phyloP scores from a whole-genome alignment of 768 basidiomycete species.

The Amylocystis lapponica region DNA sequence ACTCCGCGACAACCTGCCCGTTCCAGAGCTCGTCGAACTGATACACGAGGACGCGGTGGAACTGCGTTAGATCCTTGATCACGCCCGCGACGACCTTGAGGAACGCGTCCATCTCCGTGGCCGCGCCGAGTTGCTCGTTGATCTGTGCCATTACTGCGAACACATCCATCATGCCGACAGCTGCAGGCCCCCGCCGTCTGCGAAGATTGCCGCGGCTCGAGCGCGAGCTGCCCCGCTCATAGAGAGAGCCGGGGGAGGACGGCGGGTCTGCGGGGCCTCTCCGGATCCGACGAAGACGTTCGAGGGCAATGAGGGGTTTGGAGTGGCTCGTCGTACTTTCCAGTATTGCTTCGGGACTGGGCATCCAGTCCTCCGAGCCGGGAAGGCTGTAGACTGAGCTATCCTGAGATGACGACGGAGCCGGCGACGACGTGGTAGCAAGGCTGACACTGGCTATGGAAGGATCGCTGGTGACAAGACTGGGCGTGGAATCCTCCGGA shows the following conservation, averaged over 20 bases:
- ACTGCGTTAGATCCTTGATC: slow-evolving; percentile 74
- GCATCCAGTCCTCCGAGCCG: slow-evolving; percentile 35
- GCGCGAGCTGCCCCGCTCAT: not conserved
- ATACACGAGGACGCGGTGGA: slow-evolving; percentile 77
- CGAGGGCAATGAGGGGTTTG: slow-evolving; percentile 64
- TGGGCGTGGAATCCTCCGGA: slow-evolving; percentile 10
- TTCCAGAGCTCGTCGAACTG: slow-evolving; percentile 82
- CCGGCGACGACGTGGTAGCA: slow-evolving; percentile 1
- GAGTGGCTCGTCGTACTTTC: slow-evolving; percentile 66
- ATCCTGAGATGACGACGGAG: slow-evolving; percentile 1
- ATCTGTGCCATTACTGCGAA: slow-evolving; percentile 75
- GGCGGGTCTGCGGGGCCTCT: slow-evolving; percentile 5
- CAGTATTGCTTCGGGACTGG: slow-evolving; percentile 53
- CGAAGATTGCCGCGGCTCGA: slow-evolving; percentile 6
- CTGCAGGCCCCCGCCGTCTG: slow-evolving; percentile 17
- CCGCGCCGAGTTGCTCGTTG: slow-evolving; percentile 70
- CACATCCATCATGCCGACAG: slow-evolving; percentile 68
- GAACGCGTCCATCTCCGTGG: slow-evolving; percentile 60
- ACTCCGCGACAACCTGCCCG: slow-evolving; percentile 71
- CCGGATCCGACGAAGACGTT: slow-evolving; percentile 53
- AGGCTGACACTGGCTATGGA: not conserved
- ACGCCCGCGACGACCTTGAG: slow-evolving; percentile 69
- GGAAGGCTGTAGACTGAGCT: slow-evolving; percentile 12
- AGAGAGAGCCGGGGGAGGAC: not conserved
- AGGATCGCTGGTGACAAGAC: slow-evolving; percentile 5